These are phyloP conservation scores for Globisporangium yorkense DNA, from an alignment of 352 stramenopile genomes.

Conservation along the genomic window DNA sequence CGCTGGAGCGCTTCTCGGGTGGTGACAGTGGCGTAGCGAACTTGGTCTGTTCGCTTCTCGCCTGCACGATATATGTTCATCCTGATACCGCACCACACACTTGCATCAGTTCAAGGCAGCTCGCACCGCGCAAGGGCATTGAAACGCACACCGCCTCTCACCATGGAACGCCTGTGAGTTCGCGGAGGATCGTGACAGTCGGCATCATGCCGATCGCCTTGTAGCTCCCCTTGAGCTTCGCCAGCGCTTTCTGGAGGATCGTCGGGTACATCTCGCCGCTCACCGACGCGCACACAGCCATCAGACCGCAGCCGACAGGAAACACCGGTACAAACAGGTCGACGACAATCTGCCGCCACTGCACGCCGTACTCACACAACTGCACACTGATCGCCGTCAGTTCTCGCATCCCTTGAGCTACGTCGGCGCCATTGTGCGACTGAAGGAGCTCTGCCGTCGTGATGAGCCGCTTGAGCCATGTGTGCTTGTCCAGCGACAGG, in stretches of 20 bases:
- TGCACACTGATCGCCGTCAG: constrained; percentile 11
- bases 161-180: constrained; percentile 42
- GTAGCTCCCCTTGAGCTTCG: constrained; percentile 49
- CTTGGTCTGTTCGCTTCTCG: neutral
- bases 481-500: constrained; percentile 12
- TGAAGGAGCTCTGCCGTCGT: neutral
- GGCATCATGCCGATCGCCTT: constrained; percentile 13
- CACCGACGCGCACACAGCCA: constrained; percentile 14
- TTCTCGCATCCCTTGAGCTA: neutral
- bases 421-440: neutral
- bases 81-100: neutral
- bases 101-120: neutral
- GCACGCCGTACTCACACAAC: constrained; percentile 22
- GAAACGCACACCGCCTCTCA: constrained; percentile 7
- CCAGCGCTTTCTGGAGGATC: constrained; percentile 54
- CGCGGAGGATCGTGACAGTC: constrained; percentile 27
- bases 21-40: neutral
- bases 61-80: constrained; percentile 1
- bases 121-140: neutral
- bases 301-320: constrained; percentile 22
- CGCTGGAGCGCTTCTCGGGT: constrained; percentile 2
- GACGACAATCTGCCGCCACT: constrained; percentile 30
- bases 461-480: constrained; percentile 14
- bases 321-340: constrained; percentile 44
- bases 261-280: constrained; percentile 29